These are phyloP conservation scores for Durusdinium trenchii DNA, from an alignment of 73 alveolate genomes.

Conservation along the genomic window DNA sequence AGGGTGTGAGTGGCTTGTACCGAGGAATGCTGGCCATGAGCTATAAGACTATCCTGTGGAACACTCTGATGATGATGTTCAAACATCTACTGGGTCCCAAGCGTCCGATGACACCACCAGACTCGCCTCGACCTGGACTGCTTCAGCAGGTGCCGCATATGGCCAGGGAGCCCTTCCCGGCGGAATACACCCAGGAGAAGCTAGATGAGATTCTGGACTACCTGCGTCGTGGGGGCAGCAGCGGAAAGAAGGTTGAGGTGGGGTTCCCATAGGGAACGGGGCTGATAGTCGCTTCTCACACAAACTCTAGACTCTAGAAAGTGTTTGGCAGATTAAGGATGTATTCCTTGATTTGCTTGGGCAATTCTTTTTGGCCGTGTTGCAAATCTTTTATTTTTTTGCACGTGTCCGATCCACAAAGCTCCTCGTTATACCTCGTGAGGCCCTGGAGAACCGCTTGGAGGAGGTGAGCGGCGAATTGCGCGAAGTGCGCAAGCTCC, in stretches of 20 bases:
- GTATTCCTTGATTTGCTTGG: too few relatives aligned
- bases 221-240: conserved; percentile 72
- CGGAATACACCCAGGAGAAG: conserved; percentile 81
- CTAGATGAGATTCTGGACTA: conserved; percentile 78
- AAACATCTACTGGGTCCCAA: conserved; percentile 75
- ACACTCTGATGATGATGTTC: conserved; percentile 89
- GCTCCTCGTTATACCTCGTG: neutral
- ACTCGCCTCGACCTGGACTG: neutral
- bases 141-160: conserved; percentile 80
- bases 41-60: conserved; percentile 80
- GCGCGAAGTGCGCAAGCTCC: conserved; percentile 47
- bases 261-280: too few relatives aligned
- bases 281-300: too few relatives aligned
- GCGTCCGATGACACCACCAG: conserved; percentile 90
- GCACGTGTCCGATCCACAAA: too few relatives aligned
- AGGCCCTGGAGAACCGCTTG: conserved; percentile 54
- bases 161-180: conserved; percentile 92
- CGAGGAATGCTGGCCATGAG: conserved; percentile 92
- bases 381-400: too few relatives aligned
- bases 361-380: too few relatives aligned
- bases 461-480: conserved; percentile 60
- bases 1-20: conserved; percentile 57
- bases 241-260: conserved; percentile 65
- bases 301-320: too few relatives aligned
- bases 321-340: too few relatives aligned